Evolutionary conservation across 805 yeast genomes (phyloP).

Genomic region (Martiniozyma abietophila): DNA sequence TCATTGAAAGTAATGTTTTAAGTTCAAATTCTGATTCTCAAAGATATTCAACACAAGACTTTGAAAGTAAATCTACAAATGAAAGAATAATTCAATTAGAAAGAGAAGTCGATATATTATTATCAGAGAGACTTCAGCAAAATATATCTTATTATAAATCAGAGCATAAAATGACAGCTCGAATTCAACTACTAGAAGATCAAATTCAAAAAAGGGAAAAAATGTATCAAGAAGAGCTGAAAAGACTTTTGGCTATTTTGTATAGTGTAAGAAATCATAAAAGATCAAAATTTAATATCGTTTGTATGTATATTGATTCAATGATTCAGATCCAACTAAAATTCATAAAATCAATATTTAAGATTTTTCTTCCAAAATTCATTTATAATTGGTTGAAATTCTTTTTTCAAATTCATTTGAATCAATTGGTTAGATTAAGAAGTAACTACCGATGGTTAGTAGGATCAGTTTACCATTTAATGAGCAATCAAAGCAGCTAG

Average conservation of each 20-base stretch:
- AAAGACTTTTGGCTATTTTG: not conserved
- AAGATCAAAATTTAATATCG: not conserved
- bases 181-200: slow-evolving; percentile 10
- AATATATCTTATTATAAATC: slow-evolving; percentile 9
- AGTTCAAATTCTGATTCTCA: too few species aligned
- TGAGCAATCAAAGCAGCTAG: too few species aligned
- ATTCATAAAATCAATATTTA: not conserved
- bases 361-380: not conserved
- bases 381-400: too few species aligned
- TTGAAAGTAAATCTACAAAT: too few species aligned
- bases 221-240: slow-evolving; percentile 1
- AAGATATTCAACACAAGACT: too few species aligned
- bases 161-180: slow-evolving; percentile 9
- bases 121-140: slow-evolving; percentile 8
- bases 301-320: slow-evolving; percentile 2
- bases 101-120: not conserved
- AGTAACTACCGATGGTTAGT: too few species aligned
- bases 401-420: too few species aligned
- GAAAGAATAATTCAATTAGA: slow-evolving; percentile 5
- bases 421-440: too few species aligned
- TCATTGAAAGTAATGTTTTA: too few species aligned
- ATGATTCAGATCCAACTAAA: not conserved
- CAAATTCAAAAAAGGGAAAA: not conserved
- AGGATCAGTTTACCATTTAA: too few species aligned
- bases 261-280: slow-evolving; percentile 3